phyloP scores from a whole-genome alignment of 805 yeast genomes.

The Suhomyces tanzawaensis region DNA sequence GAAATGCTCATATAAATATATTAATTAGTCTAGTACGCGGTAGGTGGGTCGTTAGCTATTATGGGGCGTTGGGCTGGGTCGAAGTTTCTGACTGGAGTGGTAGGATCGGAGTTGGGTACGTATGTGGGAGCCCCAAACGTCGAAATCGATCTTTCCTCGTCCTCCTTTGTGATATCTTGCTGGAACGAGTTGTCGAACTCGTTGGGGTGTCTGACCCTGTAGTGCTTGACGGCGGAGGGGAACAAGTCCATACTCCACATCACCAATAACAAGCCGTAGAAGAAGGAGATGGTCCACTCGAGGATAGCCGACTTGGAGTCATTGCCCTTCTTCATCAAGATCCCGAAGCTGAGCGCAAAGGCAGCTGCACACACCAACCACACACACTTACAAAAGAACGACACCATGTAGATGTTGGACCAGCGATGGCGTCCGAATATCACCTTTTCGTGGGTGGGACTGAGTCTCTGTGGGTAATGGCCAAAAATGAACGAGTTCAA shows the following conservation, averaged over 20 bases:
- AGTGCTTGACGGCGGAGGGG: constrained; percentile 35
- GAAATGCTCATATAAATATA: too few relatives aligned
- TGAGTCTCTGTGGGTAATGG: constrained; percentile 32
- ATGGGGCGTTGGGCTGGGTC: too few relatives aligned
- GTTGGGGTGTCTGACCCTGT: constrained; percentile 26
- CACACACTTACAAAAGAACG: constrained; percentile 50
- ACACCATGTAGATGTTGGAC: constrained; percentile 43
- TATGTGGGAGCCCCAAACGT: constrained; percentile 20
- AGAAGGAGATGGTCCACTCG: constrained; percentile 87
- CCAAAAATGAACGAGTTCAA: constrained; percentile 39
- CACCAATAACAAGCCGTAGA: constrained; percentile 70
- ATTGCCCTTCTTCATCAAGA: constrained; percentile 29
- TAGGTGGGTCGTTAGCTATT: too few relatives aligned
- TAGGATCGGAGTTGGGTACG: constrained; percentile 3
- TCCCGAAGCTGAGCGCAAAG: constrained; percentile 70
- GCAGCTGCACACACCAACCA: constrained; percentile 70
- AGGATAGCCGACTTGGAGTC: constrained; percentile 56
- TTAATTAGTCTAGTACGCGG: too few relatives aligned
- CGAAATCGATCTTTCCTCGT: constrained; percentile 16
- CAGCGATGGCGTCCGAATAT: constrained; percentile 37
- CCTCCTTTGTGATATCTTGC: constrained; percentile 6
- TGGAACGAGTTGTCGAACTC: constrained; percentile 12
- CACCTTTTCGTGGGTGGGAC: constrained; percentile 39
- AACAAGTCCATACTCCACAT: constrained; percentile 67
- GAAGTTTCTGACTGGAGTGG: constrained; percentile 2